These are phyloP conservation scores for Talaromyces sp. DNA, from an alignment of 2,329 filamentous ascomycete species.

Conservation along the genomic window DNA sequence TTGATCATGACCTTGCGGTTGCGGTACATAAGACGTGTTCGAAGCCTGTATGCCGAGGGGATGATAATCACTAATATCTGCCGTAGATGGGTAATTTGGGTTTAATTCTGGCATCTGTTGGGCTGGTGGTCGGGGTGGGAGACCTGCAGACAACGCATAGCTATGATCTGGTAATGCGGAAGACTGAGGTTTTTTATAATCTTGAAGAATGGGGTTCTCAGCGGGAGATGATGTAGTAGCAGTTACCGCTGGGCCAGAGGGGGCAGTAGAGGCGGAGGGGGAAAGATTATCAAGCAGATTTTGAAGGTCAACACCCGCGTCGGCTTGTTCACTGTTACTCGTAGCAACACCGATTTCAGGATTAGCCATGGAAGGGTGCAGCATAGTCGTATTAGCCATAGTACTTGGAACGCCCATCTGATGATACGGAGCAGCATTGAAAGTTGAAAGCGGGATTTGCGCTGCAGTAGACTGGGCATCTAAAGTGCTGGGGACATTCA, in stretches of 20 bases:
- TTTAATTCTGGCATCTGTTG: constrained; percentile 42
- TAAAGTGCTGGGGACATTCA: constrained; percentile 1
- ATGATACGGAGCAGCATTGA: neutral
- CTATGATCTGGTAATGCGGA: constrained; percentile 22
- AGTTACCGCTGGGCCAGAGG: constrained; percentile 25
- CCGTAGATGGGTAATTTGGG: constrained; percentile 36
- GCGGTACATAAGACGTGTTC: constrained; percentile 26
- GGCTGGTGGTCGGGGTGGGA: constrained; percentile 45
- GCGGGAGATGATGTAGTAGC: constrained; percentile 24
- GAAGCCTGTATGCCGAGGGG: constrained; percentile 31
- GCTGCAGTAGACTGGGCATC: neutral
- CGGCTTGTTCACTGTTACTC: constrained; percentile 21
- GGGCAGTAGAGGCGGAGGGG: constrained; percentile 30
- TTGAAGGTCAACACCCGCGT: constrained; percentile 47
- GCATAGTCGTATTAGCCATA: neutral
- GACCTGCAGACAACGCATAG: constrained; percentile 25
- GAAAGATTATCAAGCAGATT: constrained; percentile 48
- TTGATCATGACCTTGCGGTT: constrained; percentile 25
- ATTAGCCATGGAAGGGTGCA: neutral
- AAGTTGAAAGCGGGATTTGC: neutral
- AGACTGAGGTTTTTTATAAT: constrained; percentile 17
- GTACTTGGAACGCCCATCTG: neutral
- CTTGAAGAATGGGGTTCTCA: constrained; percentile 30
- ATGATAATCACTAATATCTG: constrained; percentile 41
- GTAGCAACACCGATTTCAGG: constrained; percentile 19